A percentile compares a stretch with the other conserved stretches of the same genome.
These are phyloP conservation scores for Intubia oerlemansii DNA, from an alignment of 2,329 filamentous ascomycete genomes.

Conservation along the genomic window DNA sequence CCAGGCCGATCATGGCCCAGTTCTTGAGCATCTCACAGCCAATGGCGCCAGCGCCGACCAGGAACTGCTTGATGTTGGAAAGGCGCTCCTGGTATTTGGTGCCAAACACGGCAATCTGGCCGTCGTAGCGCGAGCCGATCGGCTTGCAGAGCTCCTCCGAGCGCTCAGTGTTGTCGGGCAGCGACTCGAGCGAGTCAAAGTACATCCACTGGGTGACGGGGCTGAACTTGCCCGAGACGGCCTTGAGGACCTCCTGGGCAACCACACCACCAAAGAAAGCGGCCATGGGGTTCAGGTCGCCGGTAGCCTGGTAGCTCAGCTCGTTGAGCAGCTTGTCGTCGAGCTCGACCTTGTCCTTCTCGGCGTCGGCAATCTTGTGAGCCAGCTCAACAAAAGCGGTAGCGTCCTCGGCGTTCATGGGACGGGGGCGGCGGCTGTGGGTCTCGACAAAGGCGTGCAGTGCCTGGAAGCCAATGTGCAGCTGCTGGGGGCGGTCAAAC, in stretches of 20 bases:
- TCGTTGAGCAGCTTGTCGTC: constrained; percentile 87
- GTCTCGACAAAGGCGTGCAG: constrained; percentile 65
- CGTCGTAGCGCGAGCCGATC: constrained; percentile 71
- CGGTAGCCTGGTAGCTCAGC: constrained; percentile 80
- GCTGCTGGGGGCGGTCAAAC: constrained; percentile 80
- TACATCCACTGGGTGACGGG: constrained; percentile 95
- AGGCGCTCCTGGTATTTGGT: constrained; percentile 88
- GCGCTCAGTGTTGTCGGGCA: constrained; percentile 53
- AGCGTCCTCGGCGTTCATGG: constrained; percentile 73
- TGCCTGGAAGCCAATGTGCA: constrained; percentile 84
- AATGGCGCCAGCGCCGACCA: constrained; percentile 91
- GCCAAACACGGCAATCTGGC: constrained; percentile 91
- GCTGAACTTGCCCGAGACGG: constrained; percentile 91
- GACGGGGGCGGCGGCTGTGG: constrained; percentile 55
- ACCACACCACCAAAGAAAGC: constrained; percentile 87
- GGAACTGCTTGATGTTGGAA: constrained; percentile 72
- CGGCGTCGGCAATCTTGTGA: constrained; percentile 49
- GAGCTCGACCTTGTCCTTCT: constrained; percentile 62
- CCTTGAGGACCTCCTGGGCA: constrained; percentile 89
- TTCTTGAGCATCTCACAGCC: constrained; percentile 99
- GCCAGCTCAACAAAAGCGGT: constrained; percentile 54
- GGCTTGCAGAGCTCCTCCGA: constrained; percentile 81
- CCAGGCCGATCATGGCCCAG: constrained; percentile 96
- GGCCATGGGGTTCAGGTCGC: constrained; percentile 79
- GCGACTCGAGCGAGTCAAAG: constrained; percentile 91